Conservation (phyloP, 1,284 basidiomycete genomes). For the Hymenochaete sp. region DNA sequence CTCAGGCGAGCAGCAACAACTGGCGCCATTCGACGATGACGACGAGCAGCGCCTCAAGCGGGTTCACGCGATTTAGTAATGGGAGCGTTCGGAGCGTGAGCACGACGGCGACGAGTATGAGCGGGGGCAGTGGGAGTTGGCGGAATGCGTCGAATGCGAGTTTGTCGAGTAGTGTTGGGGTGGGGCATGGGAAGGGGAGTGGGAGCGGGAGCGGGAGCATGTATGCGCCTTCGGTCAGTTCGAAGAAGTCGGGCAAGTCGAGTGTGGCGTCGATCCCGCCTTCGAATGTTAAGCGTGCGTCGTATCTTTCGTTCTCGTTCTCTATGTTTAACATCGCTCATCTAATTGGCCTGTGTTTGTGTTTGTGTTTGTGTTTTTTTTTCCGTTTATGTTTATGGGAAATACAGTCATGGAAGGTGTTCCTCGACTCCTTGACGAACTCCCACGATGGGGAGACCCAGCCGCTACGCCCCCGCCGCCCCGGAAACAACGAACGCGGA, state of each 20-base stretch:
- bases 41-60: conserved; percentile 55
- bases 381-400: conserved; percentile 4
- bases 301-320: conserved; percentile 5
- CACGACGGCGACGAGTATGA: conserved; percentile 69
- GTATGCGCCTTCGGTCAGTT: conserved; percentile 22
- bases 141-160: conserved; percentile 27
- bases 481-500: conserved; percentile 57
- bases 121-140: conserved; percentile 43
- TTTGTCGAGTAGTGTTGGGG: conserved; percentile 22
- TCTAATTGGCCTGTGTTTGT: too few species aligned
- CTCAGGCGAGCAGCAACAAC: conserved; percentile 32
- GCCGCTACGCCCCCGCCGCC: conserved; percentile 52
- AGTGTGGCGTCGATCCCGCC: conserved; percentile 28
- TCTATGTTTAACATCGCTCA: conserved; percentile 7
- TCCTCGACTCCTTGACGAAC: conserved; percentile 60
- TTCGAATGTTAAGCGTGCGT: conserved; percentile 74
- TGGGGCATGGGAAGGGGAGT: too few species aligned
- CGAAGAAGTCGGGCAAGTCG: conserved; percentile 25
- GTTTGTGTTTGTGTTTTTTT: conserved; percentile 13
- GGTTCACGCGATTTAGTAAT: conserved; percentile 74
- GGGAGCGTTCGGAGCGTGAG: conserved; percentile 62
- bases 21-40: conserved; percentile 68
- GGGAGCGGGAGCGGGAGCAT: conserved; percentile 12
- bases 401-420: conserved; percentile 60
- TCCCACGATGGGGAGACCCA: conserved; percentile 53